Evolutionary conservation across 2,329 filamentous ascomycete genomes (phyloP).

Genomic region (Colletotrichum sp.): DNA sequence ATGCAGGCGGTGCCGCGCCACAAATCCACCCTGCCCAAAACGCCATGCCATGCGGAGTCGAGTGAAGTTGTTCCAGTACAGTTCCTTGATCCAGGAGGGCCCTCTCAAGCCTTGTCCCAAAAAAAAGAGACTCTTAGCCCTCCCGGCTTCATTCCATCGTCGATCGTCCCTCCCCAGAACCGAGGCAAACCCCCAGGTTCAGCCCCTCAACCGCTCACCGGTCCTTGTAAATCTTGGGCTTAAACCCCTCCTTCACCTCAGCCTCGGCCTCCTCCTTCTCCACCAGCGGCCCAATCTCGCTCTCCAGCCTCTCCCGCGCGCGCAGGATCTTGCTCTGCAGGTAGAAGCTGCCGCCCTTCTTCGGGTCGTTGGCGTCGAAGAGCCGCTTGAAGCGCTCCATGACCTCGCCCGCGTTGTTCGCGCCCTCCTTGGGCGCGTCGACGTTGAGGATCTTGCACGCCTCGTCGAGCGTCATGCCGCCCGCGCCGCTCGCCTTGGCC

Average conservation of each 20-base stretch:
- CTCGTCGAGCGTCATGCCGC: conserved; percentile 91
- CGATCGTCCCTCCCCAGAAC: background rate
- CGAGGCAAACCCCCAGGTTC: background rate
- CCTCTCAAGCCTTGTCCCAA: background rate
- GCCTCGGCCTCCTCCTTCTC: conserved; percentile 77
- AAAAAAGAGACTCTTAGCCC: background rate
- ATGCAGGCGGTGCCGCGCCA: conserved; percentile 19
- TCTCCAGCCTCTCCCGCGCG: conserved; percentile 89
- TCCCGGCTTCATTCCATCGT: background rate
- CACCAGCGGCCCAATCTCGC: conserved; percentile 76
- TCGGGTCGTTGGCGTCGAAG: conserved; percentile 92
- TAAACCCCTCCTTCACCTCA: conserved; percentile 85
- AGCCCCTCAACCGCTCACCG: background rate
- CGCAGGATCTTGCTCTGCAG: conserved; percentile 95
- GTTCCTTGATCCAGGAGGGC: background rate
- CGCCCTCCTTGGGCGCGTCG: conserved; percentile 80
- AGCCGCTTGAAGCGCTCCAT: conserved; percentile 90
- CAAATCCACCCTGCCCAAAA: conserved; percentile 15
- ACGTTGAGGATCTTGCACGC: conserved; percentile 98
- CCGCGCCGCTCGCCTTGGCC: conserved; percentile 48
- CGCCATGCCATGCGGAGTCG: conserved; percentile 26
- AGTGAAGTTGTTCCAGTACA: conserved; percentile 24
- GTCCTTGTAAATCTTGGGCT: conserved; percentile 94
- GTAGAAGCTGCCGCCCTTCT: conserved; percentile 97
- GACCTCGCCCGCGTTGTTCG: conserved; percentile 79